These are phyloP conservation scores for Curvularia sp. DNA, from an alignment of 2,329 filamentous ascomycete species.

Conservation along the genomic window DNA sequence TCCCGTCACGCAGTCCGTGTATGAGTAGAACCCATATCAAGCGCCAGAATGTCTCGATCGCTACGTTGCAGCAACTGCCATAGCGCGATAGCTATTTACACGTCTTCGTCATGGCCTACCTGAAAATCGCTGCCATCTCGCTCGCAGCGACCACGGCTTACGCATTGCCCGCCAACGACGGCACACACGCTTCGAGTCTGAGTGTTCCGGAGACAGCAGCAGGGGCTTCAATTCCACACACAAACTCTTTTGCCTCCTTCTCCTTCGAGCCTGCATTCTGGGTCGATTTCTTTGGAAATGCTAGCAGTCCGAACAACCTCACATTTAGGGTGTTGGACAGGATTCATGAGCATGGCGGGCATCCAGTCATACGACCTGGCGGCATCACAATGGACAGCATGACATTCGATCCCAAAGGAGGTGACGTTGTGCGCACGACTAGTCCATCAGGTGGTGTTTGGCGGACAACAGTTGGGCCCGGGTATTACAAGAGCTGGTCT, in stretches of 20 bases:
- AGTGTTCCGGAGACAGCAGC: constrained; percentile 12
- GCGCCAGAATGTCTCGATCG: not conserved
- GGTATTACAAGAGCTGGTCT: constrained; percentile 20
- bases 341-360: constrained; percentile 20
- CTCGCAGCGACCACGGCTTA: constrained; percentile 1
- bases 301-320: constrained; percentile 16
- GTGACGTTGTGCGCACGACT: constrained; percentile 18
- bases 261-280: constrained; percentile 22
- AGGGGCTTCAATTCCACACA: constrained; percentile 18
- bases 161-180: constrained; percentile 3
- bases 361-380: constrained; percentile 19
- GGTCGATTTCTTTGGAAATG: constrained; percentile 23
- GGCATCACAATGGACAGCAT: constrained; percentile 24
- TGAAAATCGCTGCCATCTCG: constrained; percentile 5
- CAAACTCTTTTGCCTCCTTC: constrained; percentile 21
- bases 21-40: not conserved
- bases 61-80: not conserved
- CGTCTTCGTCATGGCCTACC: constrained; percentile 1
- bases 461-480: constrained; percentile 18
- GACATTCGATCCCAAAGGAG: constrained; percentile 12
- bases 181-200: not conserved
- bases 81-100: not conserved
- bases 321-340: constrained; percentile 13
- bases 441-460: constrained; percentile 18
- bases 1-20: not conserved